phyloP scores from a whole-genome alignment of 495 filamentous ascomycete genomes.

The Penicillium flavigenum region DNA sequence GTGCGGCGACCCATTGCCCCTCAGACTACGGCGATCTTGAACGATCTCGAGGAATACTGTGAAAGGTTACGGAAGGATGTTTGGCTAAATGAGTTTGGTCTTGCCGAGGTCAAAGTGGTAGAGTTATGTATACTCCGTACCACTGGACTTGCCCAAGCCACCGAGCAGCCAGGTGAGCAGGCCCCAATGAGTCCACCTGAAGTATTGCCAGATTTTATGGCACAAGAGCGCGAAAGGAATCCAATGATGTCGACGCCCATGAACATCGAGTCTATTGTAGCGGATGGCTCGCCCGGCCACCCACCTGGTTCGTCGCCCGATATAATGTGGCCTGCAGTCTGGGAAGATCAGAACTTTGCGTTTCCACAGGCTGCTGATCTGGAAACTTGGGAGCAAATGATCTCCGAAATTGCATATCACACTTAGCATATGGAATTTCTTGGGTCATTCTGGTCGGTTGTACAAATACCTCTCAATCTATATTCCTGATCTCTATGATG shows the following conservation, averaged over 20 bases:
- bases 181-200: slow-evolving; percentile 2
- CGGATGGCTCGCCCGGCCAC: neutral
- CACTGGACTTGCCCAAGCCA: slow-evolving; percentile 6
- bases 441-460: neutral
- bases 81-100: slow-evolving; percentile 21
- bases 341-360: slow-evolving; percentile 21
- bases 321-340: slow-evolving; percentile 20
- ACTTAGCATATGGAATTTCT: slow-evolving; percentile 4
- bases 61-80: slow-evolving; percentile 16
- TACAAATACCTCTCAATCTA: neutral
- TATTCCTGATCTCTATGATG: neutral
- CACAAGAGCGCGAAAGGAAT: neutral
- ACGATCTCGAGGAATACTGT: slow-evolving; percentile 18
- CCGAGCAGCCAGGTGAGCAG: slow-evolving; percentile 5
- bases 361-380: slow-evolving; percentile 20
- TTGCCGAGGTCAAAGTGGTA: slow-evolving; percentile 20
- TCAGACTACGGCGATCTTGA: slow-evolving; percentile 17
- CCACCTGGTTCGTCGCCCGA: slow-evolving; percentile 14
- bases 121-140: slow-evolving; percentile 19
- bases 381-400: slow-evolving; percentile 23
- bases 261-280: neutral
- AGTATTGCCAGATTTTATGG: neutral
- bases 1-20: slow-evolving; percentile 17
- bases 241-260: neutral
- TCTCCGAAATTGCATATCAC: slow-evolving; percentile 22